Percentiles rank a stretch among this genome's conserved stretches.
These are phyloP conservation scores for Phytophthora sp. DNA, from an alignment of 352 stramenopile species.

Conservation along the genomic window DNA sequence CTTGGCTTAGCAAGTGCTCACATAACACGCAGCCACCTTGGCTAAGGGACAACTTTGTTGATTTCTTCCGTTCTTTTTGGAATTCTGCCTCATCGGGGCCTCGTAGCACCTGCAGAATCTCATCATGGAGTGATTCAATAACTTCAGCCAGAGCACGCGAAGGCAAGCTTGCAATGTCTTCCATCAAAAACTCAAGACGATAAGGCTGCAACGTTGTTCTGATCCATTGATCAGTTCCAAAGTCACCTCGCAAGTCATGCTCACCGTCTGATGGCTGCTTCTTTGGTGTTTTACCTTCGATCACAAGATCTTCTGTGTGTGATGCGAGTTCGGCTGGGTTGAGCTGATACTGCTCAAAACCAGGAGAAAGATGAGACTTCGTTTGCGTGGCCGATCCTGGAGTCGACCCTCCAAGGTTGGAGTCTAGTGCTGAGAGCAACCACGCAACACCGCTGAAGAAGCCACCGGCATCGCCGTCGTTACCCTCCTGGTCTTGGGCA, in stretches of 20 bases:
- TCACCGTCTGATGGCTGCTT: conserved; percentile 14
- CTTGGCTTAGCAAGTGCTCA: conserved; percentile 62
- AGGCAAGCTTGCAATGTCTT: conserved; percentile 63
- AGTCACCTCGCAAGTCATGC: conserved; percentile 28
- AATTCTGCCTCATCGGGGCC: conserved; percentile 26
- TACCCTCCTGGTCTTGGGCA: conserved; percentile 34
- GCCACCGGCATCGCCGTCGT: conserved; percentile 23
- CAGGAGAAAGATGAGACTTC: conserved; percentile 30
- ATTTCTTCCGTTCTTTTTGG: conserved; percentile 29
- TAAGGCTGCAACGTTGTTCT: conserved; percentile 68
- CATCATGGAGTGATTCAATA: conserved; percentile 60
- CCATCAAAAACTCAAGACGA: conserved; percentile 63
- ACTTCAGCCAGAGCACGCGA: conserved; percentile 50
- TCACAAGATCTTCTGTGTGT: conserved; percentile 58
- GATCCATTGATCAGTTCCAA: conserved; percentile 70
- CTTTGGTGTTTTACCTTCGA: conserved; percentile 30
- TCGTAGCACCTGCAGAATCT: conserved; percentile 46
- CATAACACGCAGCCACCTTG: conserved; percentile 73
- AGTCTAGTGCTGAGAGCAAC: conserved; percentile 73
- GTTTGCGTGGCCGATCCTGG: conserved; percentile 10
- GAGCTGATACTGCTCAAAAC: conserved; percentile 34
- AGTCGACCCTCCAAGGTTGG: conserved; percentile 35
- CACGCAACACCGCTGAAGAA: conserved; percentile 83
- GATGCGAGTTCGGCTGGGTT: conserved; percentile 50
- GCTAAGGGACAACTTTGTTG: conserved; percentile 35